Evolutionary conservation across 1,284 basidiomycete species (phyloP).

Genomic region (Trametes sp.): DNA sequence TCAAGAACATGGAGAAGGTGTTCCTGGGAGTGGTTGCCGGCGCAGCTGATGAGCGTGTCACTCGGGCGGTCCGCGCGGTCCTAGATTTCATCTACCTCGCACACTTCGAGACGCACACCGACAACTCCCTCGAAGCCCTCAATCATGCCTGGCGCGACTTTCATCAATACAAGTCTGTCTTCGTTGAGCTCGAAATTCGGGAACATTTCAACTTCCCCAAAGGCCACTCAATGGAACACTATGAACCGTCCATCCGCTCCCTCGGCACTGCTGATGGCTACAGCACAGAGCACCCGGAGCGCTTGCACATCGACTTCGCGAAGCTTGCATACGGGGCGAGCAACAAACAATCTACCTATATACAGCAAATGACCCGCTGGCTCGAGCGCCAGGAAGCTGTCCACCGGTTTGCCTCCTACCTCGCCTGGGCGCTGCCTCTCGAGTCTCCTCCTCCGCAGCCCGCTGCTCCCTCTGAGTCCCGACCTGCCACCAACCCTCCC

Average conservation of each 20-base stretch:
- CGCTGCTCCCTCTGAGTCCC: no score
- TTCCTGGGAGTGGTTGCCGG: constrained; percentile 36
- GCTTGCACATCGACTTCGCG: constrained; percentile 39
- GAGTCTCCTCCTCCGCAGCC: neutral
- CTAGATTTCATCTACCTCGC: constrained; percentile 42
- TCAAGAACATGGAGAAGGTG: constrained; percentile 38
- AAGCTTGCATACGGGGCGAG: constrained; percentile 33
- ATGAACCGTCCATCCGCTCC: constrained; percentile 25
- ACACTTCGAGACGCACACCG: constrained; percentile 28
- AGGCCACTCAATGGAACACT: constrained; percentile 37
- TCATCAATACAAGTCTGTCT: constrained; percentile 37
- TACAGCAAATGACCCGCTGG: constrained; percentile 35
- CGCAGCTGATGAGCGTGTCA: constrained; percentile 22
- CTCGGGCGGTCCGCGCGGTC: constrained; percentile 36
- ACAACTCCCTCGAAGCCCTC: constrained; percentile 23
- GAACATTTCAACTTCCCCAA: constrained; percentile 42
- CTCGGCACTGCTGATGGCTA: constrained; percentile 34
- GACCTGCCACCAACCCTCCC: no score
- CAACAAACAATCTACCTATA: constrained; percentile 30
- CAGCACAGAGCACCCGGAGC: constrained; percentile 36
- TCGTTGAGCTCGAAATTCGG: constrained; percentile 30
- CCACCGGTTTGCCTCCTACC: constrained; percentile 8
- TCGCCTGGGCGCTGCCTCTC: neutral
- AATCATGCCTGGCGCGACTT: constrained; percentile 26
- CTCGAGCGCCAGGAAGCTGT: constrained; percentile 28